Conservation (phyloP, 371 early-diverging fungal species). For the Dichotomocladium elegans region DNA sequence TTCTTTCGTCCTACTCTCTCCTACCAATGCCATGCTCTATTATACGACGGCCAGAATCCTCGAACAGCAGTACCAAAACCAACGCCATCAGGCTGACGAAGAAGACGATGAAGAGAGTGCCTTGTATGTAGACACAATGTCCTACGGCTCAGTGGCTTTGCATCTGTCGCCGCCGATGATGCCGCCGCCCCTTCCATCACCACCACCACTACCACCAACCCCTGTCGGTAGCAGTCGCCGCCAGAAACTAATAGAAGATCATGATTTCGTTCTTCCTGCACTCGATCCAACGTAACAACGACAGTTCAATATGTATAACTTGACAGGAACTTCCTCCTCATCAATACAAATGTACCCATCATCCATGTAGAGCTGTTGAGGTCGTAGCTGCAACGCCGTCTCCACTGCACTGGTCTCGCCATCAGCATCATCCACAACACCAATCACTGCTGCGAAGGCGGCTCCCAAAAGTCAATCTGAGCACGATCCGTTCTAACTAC, state of each 20-base stretch:
- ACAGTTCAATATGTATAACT: not conserved
- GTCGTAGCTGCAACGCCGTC: constrained; percentile 1
- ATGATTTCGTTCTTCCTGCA: constrained; percentile 8
- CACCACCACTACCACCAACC: not conserved
- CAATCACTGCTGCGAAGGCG: constrained; percentile 5
- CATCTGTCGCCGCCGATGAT: too few species aligned
- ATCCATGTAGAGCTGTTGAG: constrained; percentile 5
- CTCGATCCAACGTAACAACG: constrained; percentile 6
- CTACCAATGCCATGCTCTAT: constrained; percentile 7
- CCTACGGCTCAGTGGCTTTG: not conserved
- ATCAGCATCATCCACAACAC: not conserved
- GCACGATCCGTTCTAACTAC: constrained; percentile 16
- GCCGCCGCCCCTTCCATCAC: not conserved
- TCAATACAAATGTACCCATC: not conserved
- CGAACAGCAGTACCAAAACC: too few species aligned
- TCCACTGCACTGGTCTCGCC: not conserved
- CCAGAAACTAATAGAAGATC: not conserved
- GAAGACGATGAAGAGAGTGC: constrained; percentile 8
- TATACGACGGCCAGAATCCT: constrained; percentile 3
- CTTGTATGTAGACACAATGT: not conserved
- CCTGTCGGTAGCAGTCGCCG: not conserved
- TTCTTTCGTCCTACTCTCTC: not conserved
- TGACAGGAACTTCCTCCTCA: too few species aligned
- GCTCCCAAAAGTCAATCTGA: constrained; percentile 10
- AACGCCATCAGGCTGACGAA: constrained; percentile 1